These are phyloP conservation scores for Miscanthus lutarioriparius DNA, from an alignment of 176 grass and related monocot genomes.

Conservation along the genomic window DNA sequence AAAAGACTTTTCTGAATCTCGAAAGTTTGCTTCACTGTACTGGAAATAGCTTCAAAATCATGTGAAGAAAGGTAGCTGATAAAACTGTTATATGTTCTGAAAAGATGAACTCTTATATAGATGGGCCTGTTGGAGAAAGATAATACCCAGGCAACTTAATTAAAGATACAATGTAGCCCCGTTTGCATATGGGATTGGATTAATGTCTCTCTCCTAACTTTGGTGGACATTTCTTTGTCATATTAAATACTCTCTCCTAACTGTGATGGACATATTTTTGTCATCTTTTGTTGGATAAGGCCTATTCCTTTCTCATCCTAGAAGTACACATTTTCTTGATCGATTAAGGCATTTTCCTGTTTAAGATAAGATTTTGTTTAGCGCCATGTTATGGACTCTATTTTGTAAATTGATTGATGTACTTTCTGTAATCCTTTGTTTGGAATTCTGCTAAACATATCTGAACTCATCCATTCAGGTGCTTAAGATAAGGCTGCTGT, in stretches of 20 bases:
- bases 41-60: neutral
- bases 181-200: neutral
- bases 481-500: constrained; percentile 75
- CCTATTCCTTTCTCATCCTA: neutral
- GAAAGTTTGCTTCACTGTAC: neutral
- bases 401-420: neutral
- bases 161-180: neutral
- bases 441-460: neutral
- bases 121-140: neutral
- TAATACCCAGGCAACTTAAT: neutral
- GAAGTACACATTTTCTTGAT: neutral
- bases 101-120: neutral
- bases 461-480: constrained; percentile 50
- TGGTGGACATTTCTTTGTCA: neutral
- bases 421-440: neutral
- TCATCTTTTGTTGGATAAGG: neutral
- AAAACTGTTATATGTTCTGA: neutral
- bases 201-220: neutral
- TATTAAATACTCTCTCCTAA: neutral
- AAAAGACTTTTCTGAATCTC: neutral
- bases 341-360: neutral
- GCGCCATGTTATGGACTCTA: neutral
- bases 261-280: neutral
- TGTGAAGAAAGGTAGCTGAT: neutral
- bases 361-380: neutral